phyloP scores from a whole-genome alignment of 192 early-diverging fungal genomes.

The Podila epicladia region DNA sequence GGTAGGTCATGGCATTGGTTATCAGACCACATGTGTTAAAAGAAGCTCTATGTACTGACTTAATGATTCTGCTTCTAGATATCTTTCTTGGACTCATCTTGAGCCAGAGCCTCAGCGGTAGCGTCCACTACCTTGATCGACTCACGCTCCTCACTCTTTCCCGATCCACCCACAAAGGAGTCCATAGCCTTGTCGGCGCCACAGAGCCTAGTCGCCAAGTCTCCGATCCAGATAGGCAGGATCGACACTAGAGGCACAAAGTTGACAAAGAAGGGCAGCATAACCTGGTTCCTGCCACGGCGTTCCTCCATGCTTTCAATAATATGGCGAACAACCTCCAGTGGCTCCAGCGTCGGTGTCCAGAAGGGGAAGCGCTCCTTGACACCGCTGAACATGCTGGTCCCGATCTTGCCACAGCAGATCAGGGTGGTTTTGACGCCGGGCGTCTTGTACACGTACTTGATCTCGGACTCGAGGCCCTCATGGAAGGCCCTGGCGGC shows the following conservation, averaged over 20 bases:
- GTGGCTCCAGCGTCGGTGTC: constrained; percentile 67
- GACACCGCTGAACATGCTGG: constrained; percentile 78
- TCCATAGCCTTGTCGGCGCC: constrained; percentile 47
- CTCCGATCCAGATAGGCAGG: constrained; percentile 43
- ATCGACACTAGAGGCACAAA: constrained; percentile 51
- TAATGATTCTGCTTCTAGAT: not conserved
- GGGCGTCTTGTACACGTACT: constrained; percentile 63
- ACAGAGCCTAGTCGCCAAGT: constrained; percentile 29
- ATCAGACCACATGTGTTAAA: too few relatives aligned
- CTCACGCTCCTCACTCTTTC: not conserved
- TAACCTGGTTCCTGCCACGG: constrained; percentile 56
- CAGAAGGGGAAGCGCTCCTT: constrained; percentile 64
- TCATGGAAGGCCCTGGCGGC: constrained; percentile 80
- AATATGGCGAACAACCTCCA: constrained; percentile 68
- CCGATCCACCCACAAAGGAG: constrained; percentile 31
- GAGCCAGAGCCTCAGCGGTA: not conserved
- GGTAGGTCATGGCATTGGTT: too few relatives aligned
- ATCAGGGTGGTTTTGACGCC: constrained; percentile 76
- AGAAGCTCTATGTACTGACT: too few relatives aligned
- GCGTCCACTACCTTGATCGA: constrained; percentile 5
- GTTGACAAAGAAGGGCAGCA: constrained; percentile 50
- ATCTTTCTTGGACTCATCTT: constrained; percentile 15
- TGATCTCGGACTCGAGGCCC: constrained; percentile 78
- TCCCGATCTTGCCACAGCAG: constrained; percentile 76
- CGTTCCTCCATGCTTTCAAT: constrained; percentile 65